phyloP scores from a whole-genome alignment of 2,329 filamentous ascomycete genomes.

The Tothia fuscella region DNA sequence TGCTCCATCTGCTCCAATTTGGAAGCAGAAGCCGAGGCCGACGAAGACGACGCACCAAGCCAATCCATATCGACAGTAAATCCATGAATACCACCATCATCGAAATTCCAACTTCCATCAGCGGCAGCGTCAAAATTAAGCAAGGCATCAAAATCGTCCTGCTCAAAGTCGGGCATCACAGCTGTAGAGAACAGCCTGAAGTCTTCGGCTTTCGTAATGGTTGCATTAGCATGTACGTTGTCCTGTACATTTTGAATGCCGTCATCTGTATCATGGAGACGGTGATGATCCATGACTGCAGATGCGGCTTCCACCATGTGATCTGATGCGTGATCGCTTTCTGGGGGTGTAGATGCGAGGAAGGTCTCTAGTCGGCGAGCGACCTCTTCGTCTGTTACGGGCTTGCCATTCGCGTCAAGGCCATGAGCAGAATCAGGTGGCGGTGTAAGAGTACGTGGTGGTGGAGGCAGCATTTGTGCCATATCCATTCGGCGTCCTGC shows the following conservation, averaged over 20 bases:
- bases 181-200: constrained; percentile 5
- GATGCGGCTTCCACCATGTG: constrained; percentile 15
- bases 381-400: constrained; percentile 33
- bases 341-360: constrained; percentile 38
- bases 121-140: constrained; percentile 25
- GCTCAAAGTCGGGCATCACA: constrained; percentile 26
- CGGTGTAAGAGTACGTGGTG: constrained; percentile 22
- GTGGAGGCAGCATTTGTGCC: constrained; percentile 8
- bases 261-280: background rate
- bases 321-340: constrained; percentile 25
- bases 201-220: background rate
- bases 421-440: constrained; percentile 23
- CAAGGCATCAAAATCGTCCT: constrained; percentile 28
- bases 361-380: constrained; percentile 35
- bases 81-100: constrained; percentile 20
- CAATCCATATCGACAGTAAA: constrained; percentile 16
- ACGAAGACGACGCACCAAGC: too few species aligned
- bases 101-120: constrained; percentile 14
- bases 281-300: background rate
- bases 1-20: too few species aligned
- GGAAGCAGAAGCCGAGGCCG: too few species aligned
- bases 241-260: background rate
- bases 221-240: background rate
- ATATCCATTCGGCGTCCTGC: constrained; percentile 31
- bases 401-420: background rate